Evolutionary conservation across 148 eudicot species (phyloP), one percentile per base, ranked within the genome.

Genomic region (Drosera capensis): DNA sequence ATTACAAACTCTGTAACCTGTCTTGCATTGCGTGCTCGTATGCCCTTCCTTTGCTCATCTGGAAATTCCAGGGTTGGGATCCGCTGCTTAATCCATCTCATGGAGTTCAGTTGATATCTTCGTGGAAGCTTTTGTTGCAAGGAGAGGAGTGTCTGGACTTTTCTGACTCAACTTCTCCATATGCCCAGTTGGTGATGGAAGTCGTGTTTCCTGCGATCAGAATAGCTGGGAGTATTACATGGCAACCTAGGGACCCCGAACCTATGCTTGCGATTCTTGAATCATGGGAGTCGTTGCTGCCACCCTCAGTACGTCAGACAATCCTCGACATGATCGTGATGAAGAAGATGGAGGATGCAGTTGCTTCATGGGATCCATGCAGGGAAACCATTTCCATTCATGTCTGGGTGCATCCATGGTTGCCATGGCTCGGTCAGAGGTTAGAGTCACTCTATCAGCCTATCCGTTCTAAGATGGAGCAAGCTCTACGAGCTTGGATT

Each of bases 191-290:
- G 54, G 60, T 82, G 35, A 72, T 66, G 74, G 94, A 87, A 55
- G 90, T 82, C 25, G 85, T 87, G 44, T 79, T 79, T 49, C 96
- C 96, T 39, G 94, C 85, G 25, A 80, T 87, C 14, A 76, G 88
- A 59, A 82, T 82, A 63, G 81, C 79, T 0, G 80, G 85, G 23
- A 82, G 77, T 37, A 79, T 79, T 54, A 71, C 82, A 20, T 87
- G 96, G 94, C 82, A 86, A 63, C 79, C 86, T 16, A 72, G 84
- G 52, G 94, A 87, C 45, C 85, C 96, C 1, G 96, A 87, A 40
- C 94, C 96, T 0, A 77, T 82, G 86, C 81, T 87, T 40, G 51
- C 62, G 23, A 79, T 76, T 52, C 54, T 82, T 14, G 96, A 87
- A 25, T 61, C 61, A 12, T 87, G 96, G 90, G 94, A 82, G 62